These are phyloP conservation scores for Termitomyces sp. DNA, from an alignment of 768 basidiomycete genomes.

Conservation along the genomic window DNA sequence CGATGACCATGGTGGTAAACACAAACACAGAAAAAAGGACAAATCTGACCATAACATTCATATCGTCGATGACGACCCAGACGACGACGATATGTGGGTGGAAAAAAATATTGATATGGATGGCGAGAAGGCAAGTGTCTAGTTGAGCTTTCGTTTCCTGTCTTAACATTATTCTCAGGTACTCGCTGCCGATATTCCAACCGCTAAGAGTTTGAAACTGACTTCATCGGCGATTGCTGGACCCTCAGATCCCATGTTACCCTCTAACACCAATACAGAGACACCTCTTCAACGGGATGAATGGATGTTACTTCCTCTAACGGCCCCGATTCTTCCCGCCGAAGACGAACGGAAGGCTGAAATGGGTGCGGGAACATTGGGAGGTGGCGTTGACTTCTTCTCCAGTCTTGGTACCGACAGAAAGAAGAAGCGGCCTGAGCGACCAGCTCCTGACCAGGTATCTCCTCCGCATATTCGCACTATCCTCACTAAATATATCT, in stretches of 20 bases:
- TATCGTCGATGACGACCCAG: slow-evolving; percentile 67
- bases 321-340: slow-evolving; percentile 22
- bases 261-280: slow-evolving; percentile 41
- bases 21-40: slow-evolving; percentile 41
- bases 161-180: slow-evolving; percentile 33
- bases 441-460: slow-evolving; percentile 72
- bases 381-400: slow-evolving; percentile 83
- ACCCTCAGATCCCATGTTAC: slow-evolving; percentile 43
- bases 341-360: slow-evolving; percentile 20
- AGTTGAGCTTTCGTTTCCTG: background rate
- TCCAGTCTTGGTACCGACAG: slow-evolving; percentile 75
- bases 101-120: slow-evolving; percentile 84
- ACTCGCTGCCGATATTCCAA: slow-evolving; percentile 71
- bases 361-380: slow-evolving; percentile 40
- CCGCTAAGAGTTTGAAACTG: slow-evolving; percentile 64
- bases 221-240: slow-evolving; percentile 51
- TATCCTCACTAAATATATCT: slow-evolving; percentile 10
- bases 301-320: slow-evolving; percentile 77
- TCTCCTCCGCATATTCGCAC: slow-evolving; percentile 8
- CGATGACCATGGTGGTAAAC: slow-evolving; percentile 33
- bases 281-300: slow-evolving; percentile 64
- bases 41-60: slow-evolving; percentile 34
- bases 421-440: slow-evolving; percentile 55
- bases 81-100: slow-evolving; percentile 77
- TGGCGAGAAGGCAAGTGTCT: slow-evolving; percentile 58